Conservation (phyloP, 495 filamentous ascomycete species). For the Tuber brumale region DNA sequence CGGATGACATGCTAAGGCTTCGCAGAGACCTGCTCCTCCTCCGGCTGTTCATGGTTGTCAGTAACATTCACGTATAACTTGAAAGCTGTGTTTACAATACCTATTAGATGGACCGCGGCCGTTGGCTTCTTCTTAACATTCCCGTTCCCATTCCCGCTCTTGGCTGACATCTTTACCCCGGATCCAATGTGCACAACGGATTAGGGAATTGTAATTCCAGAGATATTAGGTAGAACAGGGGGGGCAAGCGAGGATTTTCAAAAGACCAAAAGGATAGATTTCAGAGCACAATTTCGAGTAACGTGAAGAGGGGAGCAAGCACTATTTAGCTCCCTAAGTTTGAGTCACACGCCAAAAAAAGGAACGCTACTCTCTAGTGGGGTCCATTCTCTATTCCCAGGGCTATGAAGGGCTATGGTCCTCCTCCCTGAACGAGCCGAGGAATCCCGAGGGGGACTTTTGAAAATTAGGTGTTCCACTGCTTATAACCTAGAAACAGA, state of each 20-base stretch:
- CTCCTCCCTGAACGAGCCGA: background rate
- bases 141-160: conserved; percentile 44
- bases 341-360: background rate
- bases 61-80: background rate
- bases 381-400: background rate
- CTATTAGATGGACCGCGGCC: conserved; percentile 87
- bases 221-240: background rate
- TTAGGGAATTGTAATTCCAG: background rate
- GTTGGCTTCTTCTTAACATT: conserved; percentile 63
- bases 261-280: background rate
- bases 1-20: conserved; percentile 94
- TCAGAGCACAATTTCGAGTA: background rate
- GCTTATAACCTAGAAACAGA: background rate
- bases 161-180: conserved; percentile 32
- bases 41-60: conserved; percentile 57
- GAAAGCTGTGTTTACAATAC: conserved; percentile 47
- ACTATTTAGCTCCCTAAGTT: background rate
- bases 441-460: background rate
- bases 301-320: background rate
- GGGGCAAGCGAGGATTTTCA: background rate
- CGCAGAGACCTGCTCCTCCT: conserved; percentile 98
- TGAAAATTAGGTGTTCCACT: background rate
- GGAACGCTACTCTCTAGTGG: background rate
- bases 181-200: background rate
- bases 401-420: background rate